Percentiles rank a stretch among this genome's conserved stretches.
phyloP scores from a whole-genome alignment of 768 basidiomycete genomes.

The Nidularia pulvinata region DNA sequence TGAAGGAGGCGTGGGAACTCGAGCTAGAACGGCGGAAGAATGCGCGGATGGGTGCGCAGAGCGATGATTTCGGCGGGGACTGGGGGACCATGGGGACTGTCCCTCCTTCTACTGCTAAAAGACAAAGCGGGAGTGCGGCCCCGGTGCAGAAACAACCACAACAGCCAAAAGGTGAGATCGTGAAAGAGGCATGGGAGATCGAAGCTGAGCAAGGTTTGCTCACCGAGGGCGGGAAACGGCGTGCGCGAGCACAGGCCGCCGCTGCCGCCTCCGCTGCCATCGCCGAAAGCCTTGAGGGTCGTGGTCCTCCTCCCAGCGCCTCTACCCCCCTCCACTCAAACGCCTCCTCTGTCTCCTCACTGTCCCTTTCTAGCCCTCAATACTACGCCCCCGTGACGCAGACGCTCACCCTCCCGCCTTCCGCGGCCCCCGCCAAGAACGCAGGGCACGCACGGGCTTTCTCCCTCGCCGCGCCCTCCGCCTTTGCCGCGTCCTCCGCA shows the following conservation, averaged over 20 bases:
- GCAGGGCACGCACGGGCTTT: conserved; percentile 60
- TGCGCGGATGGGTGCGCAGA: conserved; percentile 20
- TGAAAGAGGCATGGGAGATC: conserved; percentile 79
- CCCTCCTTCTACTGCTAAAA: conserved; percentile 8
- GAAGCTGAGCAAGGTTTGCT: conserved; percentile 76
- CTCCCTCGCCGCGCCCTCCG: conserved; percentile 39
- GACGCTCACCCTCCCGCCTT: conserved; percentile 66
- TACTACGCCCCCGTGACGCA: conserved; percentile 58
- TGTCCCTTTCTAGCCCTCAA: conserved; percentile 49
- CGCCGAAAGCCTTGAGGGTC: conserved; percentile 4
- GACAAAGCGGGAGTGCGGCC: background rate
- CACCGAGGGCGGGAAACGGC: conserved; percentile 72
- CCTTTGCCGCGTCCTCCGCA: conserved; percentile 9
- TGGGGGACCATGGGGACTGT: background rate
- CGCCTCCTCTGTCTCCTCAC: conserved; percentile 22
- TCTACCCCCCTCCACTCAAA: conserved; percentile 11
- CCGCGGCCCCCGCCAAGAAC: conserved; percentile 48
- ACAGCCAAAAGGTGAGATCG: conserved; percentile 25
- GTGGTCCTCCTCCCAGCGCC: conserved; percentile 14
- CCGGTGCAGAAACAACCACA: conserved; percentile 5
- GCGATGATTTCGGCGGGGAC: background rate
- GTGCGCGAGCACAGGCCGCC: conserved; percentile 57
- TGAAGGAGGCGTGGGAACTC: conserved; percentile 81
- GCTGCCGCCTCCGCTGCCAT: conserved; percentile 21
- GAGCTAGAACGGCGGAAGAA: conserved; percentile 61